Base-by-base conservation (phyloP, 2,329 filamentous ascomycete species). In the Diaporthe citrichinensis region DNA sequence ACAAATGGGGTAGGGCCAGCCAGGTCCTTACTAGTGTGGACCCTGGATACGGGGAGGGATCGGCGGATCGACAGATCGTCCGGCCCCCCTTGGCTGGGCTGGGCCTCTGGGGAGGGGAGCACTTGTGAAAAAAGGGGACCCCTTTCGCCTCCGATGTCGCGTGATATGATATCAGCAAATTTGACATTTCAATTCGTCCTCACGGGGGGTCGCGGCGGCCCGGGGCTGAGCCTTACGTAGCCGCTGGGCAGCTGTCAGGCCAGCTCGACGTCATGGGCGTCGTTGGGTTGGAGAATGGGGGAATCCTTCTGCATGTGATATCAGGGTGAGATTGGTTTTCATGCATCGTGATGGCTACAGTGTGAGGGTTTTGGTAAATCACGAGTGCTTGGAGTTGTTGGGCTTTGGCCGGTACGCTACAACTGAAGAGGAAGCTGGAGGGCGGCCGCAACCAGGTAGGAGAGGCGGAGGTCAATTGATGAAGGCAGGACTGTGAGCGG, bases 21-120 rank as follows among this genome's bases (percentile, higher is more conserved):
- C 23, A 39, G 31, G 20, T 1, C 28, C 46, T 28, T 28, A 9
- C 9, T 65, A 46, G 71, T 76, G 74, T 75, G 74, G 74, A 76
- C 74, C 74, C 74, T 76, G 74, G 25, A 69, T 69, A 44, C 71
- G 51, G 61, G 65, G 36, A 34, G 14, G 57, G 69, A 75, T 75
- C 74, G 69, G 65, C 53, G 72, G 71, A 76, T 76, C 71, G 71
- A 58, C 71, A 46, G 28, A 49, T 58, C 31, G 14, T 23, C 46
- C 17, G 23, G 15, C 31, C 28, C 49, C 39, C n/a, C 41, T 53
- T 20, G 31, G 62, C 23, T 12, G 9, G 62, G 62, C 49, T 55
- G 31, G 58, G 58, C 7, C 28, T n/a, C 9, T 34, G 53, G 34
- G 36, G 20, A 5, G 5, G 4, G 23, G 14, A 61, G 73, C 25